These are phyloP conservation scores for Vicia villosa DNA, from an alignment of 306 rosid species.

Conservation along the genomic window DNA sequence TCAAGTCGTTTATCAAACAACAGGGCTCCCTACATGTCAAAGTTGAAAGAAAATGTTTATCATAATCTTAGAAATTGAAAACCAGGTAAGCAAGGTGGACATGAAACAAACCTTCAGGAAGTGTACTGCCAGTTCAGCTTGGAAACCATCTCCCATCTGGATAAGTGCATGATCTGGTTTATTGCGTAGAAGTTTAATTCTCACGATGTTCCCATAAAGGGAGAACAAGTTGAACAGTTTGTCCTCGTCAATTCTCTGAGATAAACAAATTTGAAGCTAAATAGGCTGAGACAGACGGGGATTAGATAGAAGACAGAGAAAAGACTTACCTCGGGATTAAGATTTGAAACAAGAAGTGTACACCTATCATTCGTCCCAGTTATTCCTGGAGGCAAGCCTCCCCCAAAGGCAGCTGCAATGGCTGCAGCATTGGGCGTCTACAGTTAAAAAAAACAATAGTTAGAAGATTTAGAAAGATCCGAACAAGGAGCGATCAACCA, in stretches of 20 bases:
- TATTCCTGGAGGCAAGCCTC: slow-evolving; percentile 96
- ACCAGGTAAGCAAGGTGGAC: not conserved
- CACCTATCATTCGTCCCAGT: slow-evolving; percentile 98
- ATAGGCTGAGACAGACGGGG: not conserved
- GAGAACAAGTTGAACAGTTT: slow-evolving; percentile 97
- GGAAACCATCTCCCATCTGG: slow-evolving; percentile 99
- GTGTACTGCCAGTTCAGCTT: slow-evolving; percentile 96
- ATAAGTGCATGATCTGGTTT: slow-evolving; percentile 98
- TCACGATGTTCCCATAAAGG: slow-evolving; percentile 90
- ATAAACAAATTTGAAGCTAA: slow-evolving; percentile 35
- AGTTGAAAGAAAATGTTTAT: slow-evolving; percentile 11
- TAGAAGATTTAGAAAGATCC: no score
- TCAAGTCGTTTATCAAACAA: slow-evolving; percentile 90
- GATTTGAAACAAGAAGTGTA: slow-evolving; percentile 90
- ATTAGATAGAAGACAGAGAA: slow-evolving; percentile 1
- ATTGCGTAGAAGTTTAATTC: slow-evolving; percentile 94
- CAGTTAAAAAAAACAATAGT: slow-evolving; percentile 27
- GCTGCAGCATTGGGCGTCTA: slow-evolving; percentile 95
- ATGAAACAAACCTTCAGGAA: slow-evolving; percentile 78
- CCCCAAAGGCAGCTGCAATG: slow-evolving; percentile 90
- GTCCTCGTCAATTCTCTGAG: slow-evolving; percentile 96
- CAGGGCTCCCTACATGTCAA: slow-evolving; percentile 67
- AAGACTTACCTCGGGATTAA: slow-evolving; percentile 82
- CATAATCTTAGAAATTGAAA: not conserved
- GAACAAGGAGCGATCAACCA: not conserved